These are phyloP conservation scores for Globisporangium abappressorium DNA, from an alignment of 352 stramenopile species.

Conservation along the genomic window DNA sequence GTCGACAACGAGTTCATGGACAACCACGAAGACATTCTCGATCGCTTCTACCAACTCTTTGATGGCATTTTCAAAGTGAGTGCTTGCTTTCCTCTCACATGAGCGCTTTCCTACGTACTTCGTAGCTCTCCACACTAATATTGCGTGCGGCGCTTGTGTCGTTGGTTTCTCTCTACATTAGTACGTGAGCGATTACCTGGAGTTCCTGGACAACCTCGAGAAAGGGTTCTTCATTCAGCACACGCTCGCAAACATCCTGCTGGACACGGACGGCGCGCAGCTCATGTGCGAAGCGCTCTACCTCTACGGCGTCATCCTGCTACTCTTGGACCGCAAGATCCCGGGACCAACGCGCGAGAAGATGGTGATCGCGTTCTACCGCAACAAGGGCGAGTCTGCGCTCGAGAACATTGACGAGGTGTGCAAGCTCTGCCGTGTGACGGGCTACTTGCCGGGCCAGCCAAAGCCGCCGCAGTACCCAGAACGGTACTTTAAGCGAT, in stretches of 20 bases:
- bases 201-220: slow-evolving; percentile 91
- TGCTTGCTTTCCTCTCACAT: slow-evolving; percentile 4
- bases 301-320: slow-evolving; percentile 93
- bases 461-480: slow-evolving; percentile 86
- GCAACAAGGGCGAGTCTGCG: slow-evolving; percentile 85
- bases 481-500: slow-evolving; percentile 87
- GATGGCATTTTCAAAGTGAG: slow-evolving; percentile 80
- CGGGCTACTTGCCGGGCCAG: slow-evolving; percentile 83
- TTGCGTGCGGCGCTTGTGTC: not conserved
- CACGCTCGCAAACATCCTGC: slow-evolving; percentile 91
- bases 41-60: slow-evolving; percentile 90
- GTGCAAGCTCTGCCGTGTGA: slow-evolving; percentile 89
- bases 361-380: slow-evolving; percentile 89
- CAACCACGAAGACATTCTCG: slow-evolving; percentile 83
- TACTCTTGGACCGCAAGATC: slow-evolving; percentile 92
- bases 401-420: slow-evolving; percentile 91
- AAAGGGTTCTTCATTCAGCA: slow-evolving; percentile 95
- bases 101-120: not conserved
- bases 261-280: slow-evolving; percentile 92
- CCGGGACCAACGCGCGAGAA: slow-evolving; percentile 87
- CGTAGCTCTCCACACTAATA: not conserved
- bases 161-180: slow-evolving; percentile 23
- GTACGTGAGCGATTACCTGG: slow-evolving; percentile 91
- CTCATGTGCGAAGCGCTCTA: slow-evolving; percentile 94
- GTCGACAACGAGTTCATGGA: slow-evolving; percentile 92